A percentile compares a stretch with the other conserved stretches of the same genome.
phyloP scores from a whole-genome alignment of 169 alveolate genomes.

The Amoebophrya sp. region DNA sequence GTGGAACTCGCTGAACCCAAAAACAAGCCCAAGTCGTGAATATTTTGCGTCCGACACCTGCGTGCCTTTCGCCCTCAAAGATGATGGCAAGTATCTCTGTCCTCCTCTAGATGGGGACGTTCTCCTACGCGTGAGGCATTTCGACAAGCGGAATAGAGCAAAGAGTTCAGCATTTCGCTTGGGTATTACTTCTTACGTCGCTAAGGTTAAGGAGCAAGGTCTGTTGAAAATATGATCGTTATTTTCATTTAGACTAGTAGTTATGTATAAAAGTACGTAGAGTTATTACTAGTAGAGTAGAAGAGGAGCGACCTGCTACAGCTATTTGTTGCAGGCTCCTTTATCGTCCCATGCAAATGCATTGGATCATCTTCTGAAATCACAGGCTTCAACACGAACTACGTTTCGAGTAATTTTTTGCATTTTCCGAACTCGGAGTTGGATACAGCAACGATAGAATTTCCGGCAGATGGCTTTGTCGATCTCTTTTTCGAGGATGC shows the following conservation, averaged over 20 bases:
- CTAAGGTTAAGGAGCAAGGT: too few relatives aligned
- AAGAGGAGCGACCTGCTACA: too few relatives aligned
- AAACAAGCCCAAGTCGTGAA: background rate
- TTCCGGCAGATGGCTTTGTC: background rate
- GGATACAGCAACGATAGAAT: background rate
- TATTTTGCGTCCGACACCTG: background rate
- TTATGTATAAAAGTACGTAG: too few relatives aligned
- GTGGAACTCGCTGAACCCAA: background rate
- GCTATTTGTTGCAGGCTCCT: too few relatives aligned
- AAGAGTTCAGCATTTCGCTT: background rate
- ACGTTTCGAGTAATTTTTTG: background rate
- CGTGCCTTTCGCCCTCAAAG: background rate
- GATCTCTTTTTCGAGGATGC: background rate
- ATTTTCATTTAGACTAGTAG: too few relatives aligned
- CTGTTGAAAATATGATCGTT: too few relatives aligned
- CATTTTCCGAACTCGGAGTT: conserved; percentile 14
- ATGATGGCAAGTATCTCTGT: background rate
- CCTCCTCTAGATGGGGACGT: background rate
- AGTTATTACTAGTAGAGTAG: too few relatives aligned
- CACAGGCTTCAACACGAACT: background rate
- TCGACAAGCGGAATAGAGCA: background rate
- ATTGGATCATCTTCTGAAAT: too few relatives aligned
- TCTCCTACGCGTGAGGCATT: background rate
- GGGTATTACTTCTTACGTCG: too few relatives aligned
- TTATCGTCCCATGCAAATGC: too few relatives aligned